Conservation (phyloP, 495 filamentous ascomycete species). For the Aspergillus taichungensis region DNA sequence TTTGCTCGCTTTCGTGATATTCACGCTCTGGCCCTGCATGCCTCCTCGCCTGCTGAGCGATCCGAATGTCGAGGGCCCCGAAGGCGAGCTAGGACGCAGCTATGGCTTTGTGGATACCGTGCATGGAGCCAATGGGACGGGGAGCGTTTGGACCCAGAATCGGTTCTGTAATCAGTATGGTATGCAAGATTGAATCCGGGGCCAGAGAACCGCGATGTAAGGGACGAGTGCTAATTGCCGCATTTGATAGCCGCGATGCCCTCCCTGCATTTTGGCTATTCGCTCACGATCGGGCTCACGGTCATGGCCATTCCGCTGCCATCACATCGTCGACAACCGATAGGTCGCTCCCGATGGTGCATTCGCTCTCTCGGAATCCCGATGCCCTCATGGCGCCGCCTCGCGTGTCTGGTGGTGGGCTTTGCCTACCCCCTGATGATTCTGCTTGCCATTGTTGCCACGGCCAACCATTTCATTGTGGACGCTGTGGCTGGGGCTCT, state of each 20-base stretch:
- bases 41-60: constrained; percentile 62
- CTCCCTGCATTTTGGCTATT: constrained; percentile 72
- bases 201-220: no score
- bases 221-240: not conserved
- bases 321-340: constrained; percentile 21
- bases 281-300: constrained; percentile 64
- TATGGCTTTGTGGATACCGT: constrained; percentile 73
- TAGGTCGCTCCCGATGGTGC: constrained; percentile 13
- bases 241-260: constrained; percentile 59
- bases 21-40: constrained; percentile 75
- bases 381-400: constrained; percentile 34
- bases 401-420: constrained; percentile 43
- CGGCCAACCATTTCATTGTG: constrained; percentile 65
- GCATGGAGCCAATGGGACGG: constrained; percentile 51
- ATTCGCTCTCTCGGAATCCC: constrained; percentile 14
- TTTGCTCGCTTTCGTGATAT: constrained; percentile 66
- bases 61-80: constrained; percentile 28
- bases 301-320: constrained; percentile 47
- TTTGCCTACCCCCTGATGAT: constrained; percentile 57
- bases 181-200: constrained; percentile 15
- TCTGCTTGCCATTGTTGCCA: constrained; percentile 59
- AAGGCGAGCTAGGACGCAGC: constrained; percentile 40
- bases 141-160: constrained; percentile 66
- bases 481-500: constrained; percentile 59
- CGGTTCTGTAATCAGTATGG: constrained; percentile 58